Percentiles rank a stretch among this genome's conserved stretches.
phyloP scores from a whole-genome alignment of 306 rosid species.

The Quercus ilex region DNA sequence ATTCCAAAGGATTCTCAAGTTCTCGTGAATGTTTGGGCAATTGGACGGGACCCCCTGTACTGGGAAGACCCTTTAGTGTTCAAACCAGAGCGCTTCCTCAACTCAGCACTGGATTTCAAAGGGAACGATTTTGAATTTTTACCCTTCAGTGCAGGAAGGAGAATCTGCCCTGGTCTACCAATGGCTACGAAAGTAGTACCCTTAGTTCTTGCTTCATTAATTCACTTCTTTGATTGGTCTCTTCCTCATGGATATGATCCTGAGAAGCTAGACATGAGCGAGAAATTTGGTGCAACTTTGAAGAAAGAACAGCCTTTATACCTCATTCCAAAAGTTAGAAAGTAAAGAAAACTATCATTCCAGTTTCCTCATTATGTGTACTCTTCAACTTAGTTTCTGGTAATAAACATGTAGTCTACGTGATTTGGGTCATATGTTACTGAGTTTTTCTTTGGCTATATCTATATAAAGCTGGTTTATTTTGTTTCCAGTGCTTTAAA shows the following conservation, averaged over 20 bases:
- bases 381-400: too few relatives aligned
- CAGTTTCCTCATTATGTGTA: background rate
- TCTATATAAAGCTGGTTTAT: background rate
- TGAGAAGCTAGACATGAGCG: slow-evolving; percentile 2
- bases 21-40: slow-evolving; percentile 25
- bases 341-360: background rate
- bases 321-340: slow-evolving; percentile 10
- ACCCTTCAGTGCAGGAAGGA: slow-evolving; percentile 30
- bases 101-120: slow-evolving; percentile 17
- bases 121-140: slow-evolving; percentile 27
- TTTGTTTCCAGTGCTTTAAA: background rate
- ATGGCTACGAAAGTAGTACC: slow-evolving; percentile 16
- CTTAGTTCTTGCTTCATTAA: slow-evolving; percentile 13
- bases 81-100: slow-evolving; percentile 23
- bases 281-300: slow-evolving; percentile 12
- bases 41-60: slow-evolving; percentile 3
- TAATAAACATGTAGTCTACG: background rate
- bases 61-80: slow-evolving; percentile 21
- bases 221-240: slow-evolving; percentile 29
- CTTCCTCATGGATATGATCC: slow-evolving; percentile 23
- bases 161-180: slow-evolving; percentile 33
- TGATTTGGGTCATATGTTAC: background rate
- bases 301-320: slow-evolving; percentile 13
- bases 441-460: background rate
- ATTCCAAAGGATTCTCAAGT: slow-evolving; percentile 21